phyloP scores from a whole-genome alignment of 2,329 filamentous ascomycete genomes.

The Akanthomyces dipterigenus region DNA sequence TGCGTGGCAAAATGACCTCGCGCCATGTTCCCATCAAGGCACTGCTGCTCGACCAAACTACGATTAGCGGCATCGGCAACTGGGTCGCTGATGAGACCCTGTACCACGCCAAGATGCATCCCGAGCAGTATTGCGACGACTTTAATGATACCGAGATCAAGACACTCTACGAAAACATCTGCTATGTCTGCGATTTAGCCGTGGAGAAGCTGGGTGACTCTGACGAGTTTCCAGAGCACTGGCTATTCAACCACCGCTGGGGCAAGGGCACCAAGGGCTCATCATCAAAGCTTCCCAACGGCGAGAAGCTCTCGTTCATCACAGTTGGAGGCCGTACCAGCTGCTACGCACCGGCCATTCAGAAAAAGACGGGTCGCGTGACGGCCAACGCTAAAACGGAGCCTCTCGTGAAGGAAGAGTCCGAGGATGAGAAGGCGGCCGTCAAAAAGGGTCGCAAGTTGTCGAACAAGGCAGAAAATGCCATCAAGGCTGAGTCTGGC shows the following conservation, averaged over 20 bases:
- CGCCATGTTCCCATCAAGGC: slow-evolving; percentile 87
- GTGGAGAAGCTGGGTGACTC: slow-evolving; percentile 76
- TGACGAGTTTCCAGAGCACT: slow-evolving; percentile 75
- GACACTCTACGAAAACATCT: slow-evolving; percentile 63
- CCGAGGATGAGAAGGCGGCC: slow-evolving; percentile 19
- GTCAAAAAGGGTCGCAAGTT: slow-evolving; percentile 19
- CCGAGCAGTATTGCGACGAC: slow-evolving; percentile 86
- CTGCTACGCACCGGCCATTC: slow-evolving; percentile 75
- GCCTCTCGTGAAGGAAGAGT: slow-evolving; percentile 24
- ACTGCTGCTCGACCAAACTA: slow-evolving; percentile 77
- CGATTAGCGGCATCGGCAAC: slow-evolving; percentile 89
- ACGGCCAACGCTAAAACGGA: slow-evolving; percentile 38
- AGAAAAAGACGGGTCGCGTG: slow-evolving; percentile 64
- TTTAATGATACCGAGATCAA: slow-evolving; percentile 66
- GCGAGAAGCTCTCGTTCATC: slow-evolving; percentile 76
- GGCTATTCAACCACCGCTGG: slow-evolving; percentile 88
- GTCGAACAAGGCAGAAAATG: slow-evolving; percentile 15
- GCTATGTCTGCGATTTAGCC: slow-evolving; percentile 73
- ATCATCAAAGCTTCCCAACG: slow-evolving; percentile 64
- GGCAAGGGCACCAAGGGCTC: slow-evolving; percentile 76
- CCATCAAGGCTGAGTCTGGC: slow-evolving; percentile 21
- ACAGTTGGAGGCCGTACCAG: slow-evolving; percentile 90
- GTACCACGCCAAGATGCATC: slow-evolving; percentile 82
- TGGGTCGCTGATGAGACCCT: slow-evolving; percentile 96
- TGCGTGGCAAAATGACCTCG: slow-evolving; percentile 61